These are phyloP conservation scores for Neofusicoccum ribis DNA, from an alignment of 2,329 filamentous ascomycete genomes.

Conservation along the genomic window DNA sequence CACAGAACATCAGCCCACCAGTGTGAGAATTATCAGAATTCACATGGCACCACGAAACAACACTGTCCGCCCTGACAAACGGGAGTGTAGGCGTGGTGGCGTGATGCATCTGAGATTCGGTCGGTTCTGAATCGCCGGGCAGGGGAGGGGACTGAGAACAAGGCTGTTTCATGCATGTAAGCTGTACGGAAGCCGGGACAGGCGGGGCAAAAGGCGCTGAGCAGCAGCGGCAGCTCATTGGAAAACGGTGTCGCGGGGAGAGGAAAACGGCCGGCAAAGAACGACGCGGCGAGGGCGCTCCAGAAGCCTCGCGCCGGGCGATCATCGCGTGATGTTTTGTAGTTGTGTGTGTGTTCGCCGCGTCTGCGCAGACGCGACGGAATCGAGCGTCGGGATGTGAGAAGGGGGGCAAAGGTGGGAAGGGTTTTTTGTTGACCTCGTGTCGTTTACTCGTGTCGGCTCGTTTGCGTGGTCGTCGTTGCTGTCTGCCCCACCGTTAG, in stretches of 20 bases:
- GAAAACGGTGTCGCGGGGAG: too few relatives aligned
- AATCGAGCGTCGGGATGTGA: not conserved
- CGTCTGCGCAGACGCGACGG: not conserved
- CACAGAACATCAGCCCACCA: too few relatives aligned
- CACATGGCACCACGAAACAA: too few relatives aligned
- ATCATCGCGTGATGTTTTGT: constrained; percentile 2
- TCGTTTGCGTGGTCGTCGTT: not conserved
- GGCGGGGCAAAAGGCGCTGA: not conserved
- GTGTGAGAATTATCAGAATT: too few relatives aligned
- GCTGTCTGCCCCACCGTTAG: constrained; percentile 12
- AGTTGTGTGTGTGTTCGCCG: not conserved
- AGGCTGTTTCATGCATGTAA: not conserved
- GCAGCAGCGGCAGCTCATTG: too few relatives aligned
- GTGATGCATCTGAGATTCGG: constrained; percentile 4
- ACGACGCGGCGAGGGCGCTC: not conserved
- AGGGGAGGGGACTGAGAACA: not conserved
- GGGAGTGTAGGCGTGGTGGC: not conserved
- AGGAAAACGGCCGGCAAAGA: not conserved
- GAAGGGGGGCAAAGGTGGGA: not conserved
- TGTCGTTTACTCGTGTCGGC: not conserved
- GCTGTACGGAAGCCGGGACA: not conserved
- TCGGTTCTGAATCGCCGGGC: not conserved
- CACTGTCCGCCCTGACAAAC: too few relatives aligned
- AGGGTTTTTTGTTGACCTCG: not conserved
- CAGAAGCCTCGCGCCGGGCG: not conserved